Evolutionary conservation across 1,284 basidiomycete genomes (phyloP).

Genomic region (Boletus sp.): DNA sequence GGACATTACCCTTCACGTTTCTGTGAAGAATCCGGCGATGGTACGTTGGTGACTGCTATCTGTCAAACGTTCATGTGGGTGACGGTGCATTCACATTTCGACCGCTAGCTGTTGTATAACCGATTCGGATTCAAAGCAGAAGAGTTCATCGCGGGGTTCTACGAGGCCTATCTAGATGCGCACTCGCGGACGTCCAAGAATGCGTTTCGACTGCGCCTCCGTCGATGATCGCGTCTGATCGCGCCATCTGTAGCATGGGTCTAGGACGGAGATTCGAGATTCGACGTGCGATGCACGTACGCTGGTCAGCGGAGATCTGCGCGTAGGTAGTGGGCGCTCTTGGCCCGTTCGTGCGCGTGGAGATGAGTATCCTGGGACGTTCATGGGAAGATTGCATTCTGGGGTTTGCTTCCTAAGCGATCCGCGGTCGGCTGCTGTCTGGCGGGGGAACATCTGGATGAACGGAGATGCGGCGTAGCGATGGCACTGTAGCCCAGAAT

Average conservation of each 20-base stretch:
- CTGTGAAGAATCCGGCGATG: slow-evolving; percentile 75
- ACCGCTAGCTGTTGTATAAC: slow-evolving; percentile 65
- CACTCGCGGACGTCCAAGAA: slow-evolving; percentile 69
- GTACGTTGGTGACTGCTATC: slow-evolving; percentile 34
- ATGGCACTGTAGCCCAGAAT: no score
- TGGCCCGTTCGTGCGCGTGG: no score
- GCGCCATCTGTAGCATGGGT: not conserved
- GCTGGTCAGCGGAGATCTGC: no score
- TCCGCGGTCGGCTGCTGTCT: no score
- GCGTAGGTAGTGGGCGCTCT: no score
- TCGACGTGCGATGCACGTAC: no score
- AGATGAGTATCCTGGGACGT: no score
- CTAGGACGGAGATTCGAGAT: not conserved
- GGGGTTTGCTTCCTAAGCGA: no score
- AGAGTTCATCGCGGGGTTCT: slow-evolving; percentile 75
- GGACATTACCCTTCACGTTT: slow-evolving; percentile 77
- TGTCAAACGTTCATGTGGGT: not conserved
- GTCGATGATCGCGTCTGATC: slow-evolving; percentile 29
- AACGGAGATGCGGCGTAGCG: no score
- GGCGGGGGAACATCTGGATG: no score
- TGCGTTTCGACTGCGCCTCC: slow-evolving; percentile 61
- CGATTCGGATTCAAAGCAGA: slow-evolving; percentile 82
- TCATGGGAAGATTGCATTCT: no score
- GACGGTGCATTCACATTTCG: not conserved
- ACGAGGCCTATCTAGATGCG: slow-evolving; percentile 66